These are phyloP conservation scores for Tulasnella sp. DNA, from an alignment of 768 basidiomycete genomes.

Conservation along the genomic window DNA sequence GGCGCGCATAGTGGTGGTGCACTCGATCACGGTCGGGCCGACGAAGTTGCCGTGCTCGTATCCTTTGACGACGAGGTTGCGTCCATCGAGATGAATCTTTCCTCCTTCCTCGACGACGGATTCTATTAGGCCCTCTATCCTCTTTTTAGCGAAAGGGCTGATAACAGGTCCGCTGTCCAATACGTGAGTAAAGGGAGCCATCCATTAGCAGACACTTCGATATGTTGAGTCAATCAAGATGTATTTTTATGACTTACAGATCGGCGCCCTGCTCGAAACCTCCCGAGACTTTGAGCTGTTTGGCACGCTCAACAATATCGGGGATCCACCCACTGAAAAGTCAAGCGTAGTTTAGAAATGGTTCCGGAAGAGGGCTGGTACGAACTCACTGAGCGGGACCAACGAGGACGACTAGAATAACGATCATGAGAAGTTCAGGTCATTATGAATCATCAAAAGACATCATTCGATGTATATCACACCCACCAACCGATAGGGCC, in stretches of 20 bases:
- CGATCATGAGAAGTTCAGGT: not conserved
- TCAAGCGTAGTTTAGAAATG: not conserved
- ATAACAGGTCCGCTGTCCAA: slow-evolving; percentile 34
- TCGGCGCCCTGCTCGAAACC: slow-evolving; percentile 85
- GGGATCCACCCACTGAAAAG: slow-evolving; percentile 54
- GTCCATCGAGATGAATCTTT: slow-evolving; percentile 76
- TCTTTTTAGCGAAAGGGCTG: slow-evolving; percentile 64
- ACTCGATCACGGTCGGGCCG: slow-evolving; percentile 84
- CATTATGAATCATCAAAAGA: not conserved
- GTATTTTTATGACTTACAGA: too few species aligned
- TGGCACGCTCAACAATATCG: slow-evolving; percentile 71
- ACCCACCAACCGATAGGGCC: slow-evolving; percentile 82
- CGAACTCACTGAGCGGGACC: slow-evolving; percentile 41
- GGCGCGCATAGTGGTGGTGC: slow-evolving; percentile 68
- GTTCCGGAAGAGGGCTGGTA: slow-evolving; percentile 22
- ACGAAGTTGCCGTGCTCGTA: slow-evolving; percentile 91
- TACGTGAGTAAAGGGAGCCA: too few species aligned
- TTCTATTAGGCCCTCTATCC: slow-evolving; percentile 59
- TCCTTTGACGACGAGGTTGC: slow-evolving; percentile 49
- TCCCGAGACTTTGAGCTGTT: slow-evolving; percentile 69
- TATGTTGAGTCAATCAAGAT: too few species aligned
- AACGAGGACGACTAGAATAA: slow-evolving; percentile 49
- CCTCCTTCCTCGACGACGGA: slow-evolving; percentile 57
- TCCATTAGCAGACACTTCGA: not conserved
- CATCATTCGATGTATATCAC: not conserved